Conservation (phyloP, 2,329 filamentous ascomycete species). For the Thelonectria rubi region DNA sequence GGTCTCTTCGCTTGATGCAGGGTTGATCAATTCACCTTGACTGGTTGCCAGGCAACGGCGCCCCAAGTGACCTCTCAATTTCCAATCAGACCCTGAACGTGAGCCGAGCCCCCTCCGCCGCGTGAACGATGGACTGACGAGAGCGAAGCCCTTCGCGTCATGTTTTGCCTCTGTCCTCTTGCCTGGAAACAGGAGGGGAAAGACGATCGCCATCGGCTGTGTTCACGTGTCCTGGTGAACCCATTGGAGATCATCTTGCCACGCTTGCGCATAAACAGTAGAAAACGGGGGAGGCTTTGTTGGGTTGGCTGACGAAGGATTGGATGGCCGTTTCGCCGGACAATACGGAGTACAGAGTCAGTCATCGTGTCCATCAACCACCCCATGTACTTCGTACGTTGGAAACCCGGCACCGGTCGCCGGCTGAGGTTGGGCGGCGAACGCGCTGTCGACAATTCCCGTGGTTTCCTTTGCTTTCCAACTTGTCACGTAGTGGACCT, state of each 20-base stretch:
- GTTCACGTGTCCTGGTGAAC: conserved; percentile 4
- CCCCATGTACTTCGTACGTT: conserved; percentile 3
- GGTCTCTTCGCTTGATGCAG: conserved; percentile 9
- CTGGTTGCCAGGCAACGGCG: conserved; percentile 38
- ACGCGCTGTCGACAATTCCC: not conserved
- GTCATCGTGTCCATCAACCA: conserved; percentile 13
- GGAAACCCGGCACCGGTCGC: conserved; percentile 3
- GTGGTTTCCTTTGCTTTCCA: not conserved
- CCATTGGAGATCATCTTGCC: conserved; percentile 34
- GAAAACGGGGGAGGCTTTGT: not conserved
- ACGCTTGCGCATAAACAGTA: conserved; percentile 25
- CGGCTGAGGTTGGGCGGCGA: not conserved
- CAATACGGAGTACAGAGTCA: not conserved
- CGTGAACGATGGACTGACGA: conserved; percentile 14
- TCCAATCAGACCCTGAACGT: conserved; percentile 20
- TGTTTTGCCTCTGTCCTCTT: not conserved
- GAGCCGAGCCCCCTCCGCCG: conserved; percentile 10
- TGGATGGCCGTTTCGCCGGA: conserved; percentile 3
- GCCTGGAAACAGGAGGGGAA: conserved; percentile 1
- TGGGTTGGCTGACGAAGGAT: not conserved
- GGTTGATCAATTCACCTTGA: conserved; percentile 12
- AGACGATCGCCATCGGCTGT: conserved; percentile 13
- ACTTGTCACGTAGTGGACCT: conserved; percentile 9
- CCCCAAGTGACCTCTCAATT: conserved; percentile 22
- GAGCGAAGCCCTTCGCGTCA: conserved; percentile 12